phyloP scores from a whole-genome alignment of 306 rosid species.

The Prunus padus region DNA sequence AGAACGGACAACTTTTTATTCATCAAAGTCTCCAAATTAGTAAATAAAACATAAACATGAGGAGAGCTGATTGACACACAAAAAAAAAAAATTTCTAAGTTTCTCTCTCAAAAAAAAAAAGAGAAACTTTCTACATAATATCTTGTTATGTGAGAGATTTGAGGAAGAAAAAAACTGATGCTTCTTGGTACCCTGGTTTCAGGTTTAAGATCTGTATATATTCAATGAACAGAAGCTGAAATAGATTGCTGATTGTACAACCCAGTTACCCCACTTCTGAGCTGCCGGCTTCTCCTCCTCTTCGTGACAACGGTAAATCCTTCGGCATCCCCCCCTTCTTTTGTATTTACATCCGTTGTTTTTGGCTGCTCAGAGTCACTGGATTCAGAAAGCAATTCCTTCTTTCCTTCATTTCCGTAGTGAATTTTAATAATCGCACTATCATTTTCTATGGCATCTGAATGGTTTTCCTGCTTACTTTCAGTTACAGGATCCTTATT shows the following conservation, averaged over 20 bases:
- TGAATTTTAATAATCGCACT: constrained; percentile 69
- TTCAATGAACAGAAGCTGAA: constrained; percentile 79
- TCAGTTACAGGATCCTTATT: constrained; percentile 54
- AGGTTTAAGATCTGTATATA: not conserved
- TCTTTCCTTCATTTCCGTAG: constrained; percentile 54
- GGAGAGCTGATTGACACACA: constrained; percentile 28
- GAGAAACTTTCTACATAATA: constrained; percentile 15
- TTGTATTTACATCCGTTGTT: constrained; percentile 34
- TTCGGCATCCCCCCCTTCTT: constrained; percentile 53
- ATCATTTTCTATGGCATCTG: constrained; percentile 78
- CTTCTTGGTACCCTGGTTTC: not conserved
- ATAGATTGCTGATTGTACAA: constrained; percentile 77
- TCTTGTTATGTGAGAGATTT: constrained; percentile 25
- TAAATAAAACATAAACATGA: constrained; percentile 16
- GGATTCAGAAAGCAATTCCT: constrained; percentile 31
- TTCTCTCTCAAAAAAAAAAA: not conserved
- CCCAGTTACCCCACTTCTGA: constrained; percentile 58
- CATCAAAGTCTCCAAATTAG: constrained; percentile 29
- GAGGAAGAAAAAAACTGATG: not conserved
- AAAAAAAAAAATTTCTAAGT: constrained; percentile 5
- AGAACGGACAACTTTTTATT: constrained; percentile 29
- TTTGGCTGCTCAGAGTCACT: constrained; percentile 34
- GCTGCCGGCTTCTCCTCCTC: constrained; percentile 63
- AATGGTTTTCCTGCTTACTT: constrained; percentile 36
- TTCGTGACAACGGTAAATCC: constrained; percentile 73